Percentiles rank a stretch among this genome's conserved stretches.
These are phyloP conservation scores for Trichosporon sp. DNA, from an alignment of 1,284 basidiomycete species.

Conservation along the genomic window DNA sequence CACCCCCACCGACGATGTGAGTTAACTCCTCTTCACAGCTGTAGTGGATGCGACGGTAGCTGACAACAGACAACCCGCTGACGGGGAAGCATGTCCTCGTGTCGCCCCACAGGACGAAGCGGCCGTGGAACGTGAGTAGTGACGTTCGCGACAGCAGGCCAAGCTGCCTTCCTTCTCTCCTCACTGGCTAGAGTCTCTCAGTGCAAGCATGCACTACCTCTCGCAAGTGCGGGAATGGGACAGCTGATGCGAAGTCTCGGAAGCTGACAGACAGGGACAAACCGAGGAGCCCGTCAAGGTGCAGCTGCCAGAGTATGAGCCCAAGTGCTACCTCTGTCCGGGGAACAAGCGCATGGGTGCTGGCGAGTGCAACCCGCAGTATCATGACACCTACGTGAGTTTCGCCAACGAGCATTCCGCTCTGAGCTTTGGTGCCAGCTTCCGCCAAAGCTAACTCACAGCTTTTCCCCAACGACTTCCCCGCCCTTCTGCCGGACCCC, in stretches of 20 bases:
- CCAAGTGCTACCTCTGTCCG: conserved; percentile 86
- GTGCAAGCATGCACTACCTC: no score
- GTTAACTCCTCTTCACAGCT: conserved; percentile 20
- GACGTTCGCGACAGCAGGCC: no score
- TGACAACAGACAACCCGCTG: conserved; percentile 54
- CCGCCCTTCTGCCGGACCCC: conserved; percentile 68
- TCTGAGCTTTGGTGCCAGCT: background rate
- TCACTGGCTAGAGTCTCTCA: no score
- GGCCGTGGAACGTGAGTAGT: conserved; percentile 50
- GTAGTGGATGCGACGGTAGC: background rate
- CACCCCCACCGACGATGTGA: conserved; percentile 54
- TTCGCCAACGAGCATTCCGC: background rate
- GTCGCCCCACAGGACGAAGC: conserved; percentile 69
- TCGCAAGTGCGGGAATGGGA: no score
- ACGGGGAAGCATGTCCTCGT: conserved; percentile 68
- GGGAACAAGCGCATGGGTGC: conserved; percentile 74
- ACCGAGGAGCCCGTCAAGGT: conserved; percentile 67
- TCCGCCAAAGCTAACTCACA: conserved; percentile 27
- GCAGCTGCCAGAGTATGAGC: conserved; percentile 70
- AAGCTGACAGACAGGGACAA: conserved; percentile 69
- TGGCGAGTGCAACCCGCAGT: conserved; percentile 71
- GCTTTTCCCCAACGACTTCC: conserved; percentile 81
- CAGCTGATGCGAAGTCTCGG: no score
- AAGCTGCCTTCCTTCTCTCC: no score
- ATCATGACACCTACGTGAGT: conserved; percentile 66